Evolutionary conservation across 208 protist genomes (phyloP).

Genomic region (Leishmania mexicana): DNA sequence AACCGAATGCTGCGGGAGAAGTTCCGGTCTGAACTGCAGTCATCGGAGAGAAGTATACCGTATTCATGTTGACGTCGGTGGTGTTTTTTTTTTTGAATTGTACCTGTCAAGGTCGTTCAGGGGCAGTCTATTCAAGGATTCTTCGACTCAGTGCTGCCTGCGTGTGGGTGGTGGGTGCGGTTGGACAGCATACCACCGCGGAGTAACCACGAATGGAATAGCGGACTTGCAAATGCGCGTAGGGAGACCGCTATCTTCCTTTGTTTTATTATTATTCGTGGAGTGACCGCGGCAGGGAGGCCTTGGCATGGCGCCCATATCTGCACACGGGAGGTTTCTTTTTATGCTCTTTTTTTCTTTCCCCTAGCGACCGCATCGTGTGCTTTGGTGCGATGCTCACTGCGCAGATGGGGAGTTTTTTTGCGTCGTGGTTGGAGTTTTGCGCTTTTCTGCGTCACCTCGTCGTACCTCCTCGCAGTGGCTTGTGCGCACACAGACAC

Average conservation of each 20-base stretch:
- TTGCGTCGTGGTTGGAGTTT: background rate
- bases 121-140: background rate
- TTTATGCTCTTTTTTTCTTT: too few species aligned
- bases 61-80: background rate
- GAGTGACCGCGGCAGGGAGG: background rate
- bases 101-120: too few species aligned
- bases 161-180: background rate
- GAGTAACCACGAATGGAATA: background rate
- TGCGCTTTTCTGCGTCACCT: background rate
- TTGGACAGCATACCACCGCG: background rate
- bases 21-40: conserved; percentile 10
- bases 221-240: background rate
- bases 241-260: background rate
- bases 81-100: background rate
- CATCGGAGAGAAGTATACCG: background rate
- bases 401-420: background rate
- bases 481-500: background rate
- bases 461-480: background rate
- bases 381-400: background rate
- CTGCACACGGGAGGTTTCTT: background rate
- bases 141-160: background rate
- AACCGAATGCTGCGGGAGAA: conserved; percentile 29
- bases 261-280: background rate
- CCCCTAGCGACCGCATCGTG: background rate
- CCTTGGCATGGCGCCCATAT: background rate